Percentiles rank a stretch among this genome's conserved stretches.
phyloP scores from a whole-genome alignment of 768 basidiomycete genomes.

The Coprinopsis cinerea region DNA sequence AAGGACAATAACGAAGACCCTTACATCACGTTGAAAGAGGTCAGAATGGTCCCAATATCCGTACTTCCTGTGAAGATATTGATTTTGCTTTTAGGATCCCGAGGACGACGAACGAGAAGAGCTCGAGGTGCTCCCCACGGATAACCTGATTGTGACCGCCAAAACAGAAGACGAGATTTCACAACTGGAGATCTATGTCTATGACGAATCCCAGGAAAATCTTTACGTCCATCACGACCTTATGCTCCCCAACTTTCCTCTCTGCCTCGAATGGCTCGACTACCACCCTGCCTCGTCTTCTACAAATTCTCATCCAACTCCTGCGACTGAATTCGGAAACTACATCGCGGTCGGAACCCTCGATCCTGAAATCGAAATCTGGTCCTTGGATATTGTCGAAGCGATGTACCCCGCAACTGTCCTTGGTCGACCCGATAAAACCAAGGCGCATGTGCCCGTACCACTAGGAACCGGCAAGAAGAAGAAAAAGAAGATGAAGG shows the following conservation, averaged over 20 bases:
- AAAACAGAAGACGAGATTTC: conserved; percentile 98
- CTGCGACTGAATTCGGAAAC: conserved; percentile 53
- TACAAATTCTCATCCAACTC: conserved; percentile 23
- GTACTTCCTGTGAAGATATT: conserved; percentile 10
- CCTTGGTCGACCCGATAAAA: conserved; percentile 84
- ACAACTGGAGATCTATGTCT: conserved; percentile 92
- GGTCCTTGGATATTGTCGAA: conserved; percentile 92
- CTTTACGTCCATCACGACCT: conserved; percentile 96
- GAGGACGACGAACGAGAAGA: conserved; percentile 84
- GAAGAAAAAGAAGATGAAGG: conserved; percentile 83
- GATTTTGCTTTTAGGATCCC: conserved; percentile 42
- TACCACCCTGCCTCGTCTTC: conserved; percentile 70
- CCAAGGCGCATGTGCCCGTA: conserved; percentile 69
- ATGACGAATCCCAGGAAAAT: conserved; percentile 87
- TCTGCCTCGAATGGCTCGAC: conserved; percentile 99
- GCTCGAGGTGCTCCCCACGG: conserved; percentile 81
- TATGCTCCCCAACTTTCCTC: conserved; percentile 94
- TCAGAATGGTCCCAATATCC: conserved; percentile 26
- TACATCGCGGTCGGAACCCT: conserved; percentile 96
- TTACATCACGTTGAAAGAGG: conserved; percentile 93
- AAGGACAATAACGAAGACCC: conserved; percentile 91
- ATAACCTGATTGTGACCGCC: conserved; percentile 87
- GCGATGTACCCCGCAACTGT: conserved; percentile 91
- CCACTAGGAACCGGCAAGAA: conserved; percentile 94
- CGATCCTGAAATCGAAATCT: conserved; percentile 98